Conservation (phyloP, 805 yeast species). For the Wickerhamiella vanderwaltii region DNA sequence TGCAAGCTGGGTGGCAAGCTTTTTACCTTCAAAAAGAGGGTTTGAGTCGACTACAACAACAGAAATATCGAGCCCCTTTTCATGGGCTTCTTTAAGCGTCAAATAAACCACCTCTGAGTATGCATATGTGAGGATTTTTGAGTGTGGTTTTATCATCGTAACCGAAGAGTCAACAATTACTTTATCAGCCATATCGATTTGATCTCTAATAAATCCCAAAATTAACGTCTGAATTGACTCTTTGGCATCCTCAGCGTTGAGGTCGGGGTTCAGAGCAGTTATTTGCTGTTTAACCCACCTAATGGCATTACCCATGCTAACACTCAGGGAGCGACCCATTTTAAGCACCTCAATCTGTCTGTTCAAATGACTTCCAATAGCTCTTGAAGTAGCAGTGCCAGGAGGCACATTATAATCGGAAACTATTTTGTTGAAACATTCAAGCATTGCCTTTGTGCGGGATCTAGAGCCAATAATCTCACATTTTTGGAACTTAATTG, state of each 20-base stretch:
- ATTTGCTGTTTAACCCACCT: constrained; percentile 95
- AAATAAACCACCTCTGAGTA: constrained; percentile 73
- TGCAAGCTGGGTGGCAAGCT: constrained; percentile 53
- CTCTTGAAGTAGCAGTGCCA: constrained; percentile 74
- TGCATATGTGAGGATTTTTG: constrained; percentile 77
- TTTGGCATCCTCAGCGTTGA: constrained; percentile 56
- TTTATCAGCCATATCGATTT: constrained; percentile 69
- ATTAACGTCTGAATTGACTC: constrained; percentile 49
- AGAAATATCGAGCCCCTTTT: constrained; percentile 53
- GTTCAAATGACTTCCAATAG: constrained; percentile 74
- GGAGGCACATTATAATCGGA: constrained; percentile 72
- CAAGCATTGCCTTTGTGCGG: constrained; percentile 73
- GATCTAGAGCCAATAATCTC: constrained; percentile 82
- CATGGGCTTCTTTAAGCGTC: constrained; percentile 55
- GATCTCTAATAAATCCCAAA: constrained; percentile 71
- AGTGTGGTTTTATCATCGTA: constrained; percentile 58
- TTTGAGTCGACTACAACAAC: constrained; percentile 85
- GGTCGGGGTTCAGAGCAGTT: constrained; percentile 64
- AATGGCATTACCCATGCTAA: constrained; percentile 95
- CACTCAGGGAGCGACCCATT: constrained; percentile 79
- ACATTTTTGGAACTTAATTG: constrained; percentile 71
- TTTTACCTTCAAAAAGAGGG: constrained; percentile 88
- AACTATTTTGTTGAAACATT: constrained; percentile 71
- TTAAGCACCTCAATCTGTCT: constrained; percentile 89
- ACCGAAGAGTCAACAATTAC: constrained; percentile 75